These are phyloP conservation scores for Macadamia tetraphylla DNA, from an alignment of 164 flowering plant species.

Conservation along the genomic window DNA sequence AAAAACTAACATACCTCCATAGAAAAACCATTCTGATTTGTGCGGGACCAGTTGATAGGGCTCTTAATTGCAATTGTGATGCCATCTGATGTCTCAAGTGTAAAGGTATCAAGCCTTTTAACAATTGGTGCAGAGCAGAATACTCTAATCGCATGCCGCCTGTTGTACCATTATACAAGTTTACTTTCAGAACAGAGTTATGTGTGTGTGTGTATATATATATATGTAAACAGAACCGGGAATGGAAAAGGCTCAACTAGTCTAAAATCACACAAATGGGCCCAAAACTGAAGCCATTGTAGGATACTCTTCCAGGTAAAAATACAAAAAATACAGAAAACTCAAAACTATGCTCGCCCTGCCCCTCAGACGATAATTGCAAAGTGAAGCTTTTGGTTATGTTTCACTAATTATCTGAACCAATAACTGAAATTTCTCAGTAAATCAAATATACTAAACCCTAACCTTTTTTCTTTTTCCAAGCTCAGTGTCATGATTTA, in stretches of 20 bases:
- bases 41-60: conserved; percentile 38
- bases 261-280: neutral
- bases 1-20: conserved; percentile 30
- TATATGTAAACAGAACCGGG: neutral
- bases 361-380: too few relatives aligned
- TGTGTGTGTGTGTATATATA: too few relatives aligned
- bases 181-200: neutral
- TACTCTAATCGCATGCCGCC: conserved; percentile 34
- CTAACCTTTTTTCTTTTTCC: too few relatives aligned
- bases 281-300: neutral
- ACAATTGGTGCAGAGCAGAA: conserved; percentile 60
- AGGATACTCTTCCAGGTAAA: too few relatives aligned
- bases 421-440: too few relatives aligned
- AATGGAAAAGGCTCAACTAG: neutral
- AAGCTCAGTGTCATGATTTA: too few relatives aligned
- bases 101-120: conserved; percentile 41
- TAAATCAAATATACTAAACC: too few relatives aligned
- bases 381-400: too few relatives aligned
- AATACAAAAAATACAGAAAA: too few relatives aligned
- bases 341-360: too few relatives aligned
- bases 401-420: too few relatives aligned
- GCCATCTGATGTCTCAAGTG: conserved; percentile 56
- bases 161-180: conserved; percentile 1
- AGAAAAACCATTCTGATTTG: conserved; percentile 51
- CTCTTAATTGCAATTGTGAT: conserved; percentile 40